Base-by-base conservation (phyloP, 2,329 filamentous ascomycete species). In the Epicoccum nigrum region DNA sequence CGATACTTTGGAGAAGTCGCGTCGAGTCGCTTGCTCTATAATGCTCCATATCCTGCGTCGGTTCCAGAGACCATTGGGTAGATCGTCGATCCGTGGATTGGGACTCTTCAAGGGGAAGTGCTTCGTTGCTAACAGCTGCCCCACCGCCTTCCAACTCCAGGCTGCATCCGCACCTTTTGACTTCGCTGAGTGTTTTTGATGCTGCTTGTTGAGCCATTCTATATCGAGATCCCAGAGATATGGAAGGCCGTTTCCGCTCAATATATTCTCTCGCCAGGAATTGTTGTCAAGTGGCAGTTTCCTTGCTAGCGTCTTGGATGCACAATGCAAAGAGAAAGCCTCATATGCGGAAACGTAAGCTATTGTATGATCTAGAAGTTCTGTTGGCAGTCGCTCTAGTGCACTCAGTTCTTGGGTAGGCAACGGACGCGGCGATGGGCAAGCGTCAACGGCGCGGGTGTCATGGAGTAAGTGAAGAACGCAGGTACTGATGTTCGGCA, bases 181-280 rank as follows among this genome's bases (percentile, higher is more conserved):
- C 27, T 21, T 19, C 12, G 40, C 52, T 4, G 34, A 21, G 2
- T 31, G 28, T 12, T 45, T 21, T 30, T 51, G 44, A n/a, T 27
- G 38, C 2, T 37, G 25, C 28, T 34, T 15, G 17, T 49, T 55
- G 15, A 64, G 51, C 25, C 53, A 30, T 20, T 45, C 37, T 4
- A 43, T 50, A 27, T 66, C 51, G 3, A 69, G 38, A 39, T 68
- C 64, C 63, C 67, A 68, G 7, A 68, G 33, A 27, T 67, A 60
- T 4, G 60, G 58, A 17, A 66, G 51, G 9, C 63, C 42, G 17
- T 42, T 60, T 19, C 64, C 62, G 8, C 54, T 45, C 11, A 55
- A 41, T n/a, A 69, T 49, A 5, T 51, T 57, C 11, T 57, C 50
- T 13, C 60, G 55, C 65, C 67, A 70, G 39, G 67, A 70, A 2